Evolutionary conservation across 345 rosid genomes (phyloP).

Genomic region (Camelina hispida): DNA sequence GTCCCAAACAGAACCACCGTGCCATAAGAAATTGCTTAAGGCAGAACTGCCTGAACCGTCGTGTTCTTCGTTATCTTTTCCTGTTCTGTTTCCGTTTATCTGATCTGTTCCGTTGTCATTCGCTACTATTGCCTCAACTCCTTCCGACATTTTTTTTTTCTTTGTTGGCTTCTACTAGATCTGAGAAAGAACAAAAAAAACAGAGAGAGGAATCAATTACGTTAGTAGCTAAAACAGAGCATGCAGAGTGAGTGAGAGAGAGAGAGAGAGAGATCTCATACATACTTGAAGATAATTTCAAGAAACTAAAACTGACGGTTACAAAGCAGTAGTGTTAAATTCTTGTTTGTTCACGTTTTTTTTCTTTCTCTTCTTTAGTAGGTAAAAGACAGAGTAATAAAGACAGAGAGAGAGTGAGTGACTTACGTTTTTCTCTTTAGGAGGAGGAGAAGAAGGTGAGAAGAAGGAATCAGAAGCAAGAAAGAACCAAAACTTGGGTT

Average conservation of each 20-base stretch:
- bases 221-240: constrained; percentile 5
- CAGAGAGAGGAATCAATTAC: neutral
- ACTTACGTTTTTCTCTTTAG: constrained; percentile 32
- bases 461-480: constrained; percentile 36
- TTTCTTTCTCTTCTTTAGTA: constrained; percentile 14
- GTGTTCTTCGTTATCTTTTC: constrained; percentile 43
- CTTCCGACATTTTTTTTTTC: constrained; percentile 66
- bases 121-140: constrained; percentile 86
- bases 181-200: constrained; percentile 47
- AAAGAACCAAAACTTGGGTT: constrained; percentile 23
- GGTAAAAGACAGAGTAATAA: neutral
- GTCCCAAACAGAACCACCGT: constrained; percentile 99
- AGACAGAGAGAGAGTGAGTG: constrained; percentile 13
- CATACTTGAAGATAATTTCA: constrained; percentile 21
- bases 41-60: constrained; percentile 47
- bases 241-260: neutral
- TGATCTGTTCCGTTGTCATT: constrained; percentile 58
- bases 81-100: constrained; percentile 42
- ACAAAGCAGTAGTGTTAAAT: constrained; percentile 20
- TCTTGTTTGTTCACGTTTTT: constrained; percentile 29
- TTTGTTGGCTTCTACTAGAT: constrained; percentile 41
- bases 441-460: constrained; percentile 32
- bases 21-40: constrained; percentile 85
- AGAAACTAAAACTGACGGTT: neutral
- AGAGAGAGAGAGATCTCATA: neutral